Base-by-base conservation (phyloP, 2,329 filamentous ascomycete species). In the Karstenula rhodostoma region DNA sequence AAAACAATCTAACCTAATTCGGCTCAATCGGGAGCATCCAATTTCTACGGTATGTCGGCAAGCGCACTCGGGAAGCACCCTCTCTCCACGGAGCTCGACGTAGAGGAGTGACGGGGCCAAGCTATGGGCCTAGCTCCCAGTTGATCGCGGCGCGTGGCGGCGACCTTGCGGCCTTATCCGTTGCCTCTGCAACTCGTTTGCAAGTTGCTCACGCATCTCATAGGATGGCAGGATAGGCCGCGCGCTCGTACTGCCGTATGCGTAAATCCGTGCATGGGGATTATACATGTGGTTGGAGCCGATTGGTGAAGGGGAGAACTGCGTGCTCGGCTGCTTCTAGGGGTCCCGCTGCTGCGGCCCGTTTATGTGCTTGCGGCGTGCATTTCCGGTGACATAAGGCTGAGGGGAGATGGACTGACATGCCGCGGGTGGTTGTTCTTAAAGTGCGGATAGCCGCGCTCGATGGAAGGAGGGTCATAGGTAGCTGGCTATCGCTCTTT, bases 361-460 rank as follows among this genome's bases (percentile, higher is more conserved):
- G 29, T 10, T 32, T 32, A 5, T 32, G 4, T 32, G 12, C 7
- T 2, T 32, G 32, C 23, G 23, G 27, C 23, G 50, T 15, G 22
- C 22, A 43, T 29, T 19, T 42, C 35, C 35, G 35, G 37, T 35
- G 52, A 55, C 42, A 47, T 35, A 46, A 47, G 52, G 40, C 52
- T 47, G 52, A 46, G 52, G 1, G 23, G 29, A 33, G 29, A n/a
- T 22, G 6, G 12, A 32, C 29, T 32, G 29, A 32, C 8, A 32
- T 40, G 37, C 17, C 37, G 37, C 17, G 37, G 6, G 10, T 23
- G 2, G 22, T n/a, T 5, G 10, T 44, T 19, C 37, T 52, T 52
- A 25, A 32, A 29, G 19, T 40, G 25, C 17, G 23, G 22, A 19
- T 9, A 6, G 27, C 13, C 25, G 12, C 37, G 27, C 25, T 43